A percentile compares a stretch with the other conserved stretches of the same genome.
Evolutionary conservation across 139 green algal genomes (phyloP).

Genomic region (Picochlorum sp.): DNA sequence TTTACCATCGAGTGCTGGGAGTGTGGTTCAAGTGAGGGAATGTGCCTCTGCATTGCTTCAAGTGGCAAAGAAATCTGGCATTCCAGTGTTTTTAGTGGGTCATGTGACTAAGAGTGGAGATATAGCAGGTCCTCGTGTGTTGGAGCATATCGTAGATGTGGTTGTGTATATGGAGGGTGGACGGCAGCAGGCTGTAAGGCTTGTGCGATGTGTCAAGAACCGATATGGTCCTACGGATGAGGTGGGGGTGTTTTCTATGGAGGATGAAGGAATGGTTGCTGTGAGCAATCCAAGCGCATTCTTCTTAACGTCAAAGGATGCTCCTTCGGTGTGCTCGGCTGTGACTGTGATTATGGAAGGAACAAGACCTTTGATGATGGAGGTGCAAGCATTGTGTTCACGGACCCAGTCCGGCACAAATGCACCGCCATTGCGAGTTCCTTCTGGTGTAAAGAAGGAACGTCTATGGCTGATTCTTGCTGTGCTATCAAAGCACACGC

Average conservation of each 20-base stretch:
- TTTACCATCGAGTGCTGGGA: slow-evolving; percentile 53
- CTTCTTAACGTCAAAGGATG: slow-evolving; percentile 47
- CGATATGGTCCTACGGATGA: slow-evolving; percentile 75
- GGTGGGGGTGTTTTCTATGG: slow-evolving; percentile 82
- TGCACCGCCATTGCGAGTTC: slow-evolving; percentile 24
- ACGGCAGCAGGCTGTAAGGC: slow-evolving; percentile 29
- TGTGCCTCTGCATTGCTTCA: slow-evolving; percentile 75
- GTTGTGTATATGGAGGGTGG: slow-evolving; percentile 90
- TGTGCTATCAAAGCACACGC: slow-evolving; percentile 55
- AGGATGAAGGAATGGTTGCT: slow-evolving; percentile 39
- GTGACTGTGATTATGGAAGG: slow-evolving; percentile 69
- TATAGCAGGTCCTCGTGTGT: slow-evolving; percentile 77
- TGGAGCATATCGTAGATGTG: slow-evolving; percentile 94
- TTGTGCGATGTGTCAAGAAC: slow-evolving; percentile 76
- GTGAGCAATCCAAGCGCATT: slow-evolving; percentile 60
- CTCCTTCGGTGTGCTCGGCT: slow-evolving; percentile 30
- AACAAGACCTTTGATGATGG: slow-evolving; percentile 69
- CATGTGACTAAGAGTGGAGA: slow-evolving; percentile 62
- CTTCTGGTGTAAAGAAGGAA: slow-evolving; percentile 46
- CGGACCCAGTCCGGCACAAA: not conserved
- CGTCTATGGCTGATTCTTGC: slow-evolving; percentile 67
- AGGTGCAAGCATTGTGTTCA: slow-evolving; percentile 78
- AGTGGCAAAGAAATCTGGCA: slow-evolving; percentile 54
- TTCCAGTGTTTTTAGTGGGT: slow-evolving; percentile 75
- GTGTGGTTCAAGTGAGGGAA: slow-evolving; percentile 76